phyloP scores from a whole-genome alignment of 1,284 basidiomycete genomes.

The Psilocybe mexicana region DNA sequence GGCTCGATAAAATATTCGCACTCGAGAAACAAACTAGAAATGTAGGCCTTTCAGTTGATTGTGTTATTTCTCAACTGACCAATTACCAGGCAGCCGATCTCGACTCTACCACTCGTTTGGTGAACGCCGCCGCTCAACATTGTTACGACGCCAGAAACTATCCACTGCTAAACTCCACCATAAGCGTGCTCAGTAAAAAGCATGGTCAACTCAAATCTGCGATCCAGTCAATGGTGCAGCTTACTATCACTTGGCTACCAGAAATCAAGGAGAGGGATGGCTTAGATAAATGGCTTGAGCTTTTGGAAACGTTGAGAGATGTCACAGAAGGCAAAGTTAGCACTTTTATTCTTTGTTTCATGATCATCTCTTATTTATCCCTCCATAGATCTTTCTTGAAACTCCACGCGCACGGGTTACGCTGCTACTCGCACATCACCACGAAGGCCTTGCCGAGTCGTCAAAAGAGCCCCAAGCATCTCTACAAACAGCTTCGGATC shows the following conservation, averaged over 20 bases:
- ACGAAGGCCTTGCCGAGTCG: slow-evolving; percentile 67
- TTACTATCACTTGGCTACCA: slow-evolving; percentile 78
- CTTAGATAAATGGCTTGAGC: slow-evolving; percentile 78
- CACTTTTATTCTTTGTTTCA: not conserved
- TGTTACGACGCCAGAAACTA: slow-evolving; percentile 75
- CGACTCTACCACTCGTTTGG: slow-evolving; percentile 85
- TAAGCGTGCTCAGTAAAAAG: slow-evolving; percentile 66
- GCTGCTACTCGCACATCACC: slow-evolving; percentile 78
- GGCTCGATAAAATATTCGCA: slow-evolving; percentile 85
- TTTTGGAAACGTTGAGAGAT: slow-evolving; percentile 85
- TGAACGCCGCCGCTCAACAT: slow-evolving; percentile 71
- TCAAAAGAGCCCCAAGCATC: slow-evolving; percentile 59
- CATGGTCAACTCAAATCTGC: slow-evolving; percentile 96
- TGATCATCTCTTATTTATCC: not conserved
- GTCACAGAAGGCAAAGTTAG: slow-evolving; percentile 95
- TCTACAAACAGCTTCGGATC: slow-evolving; percentile 81
- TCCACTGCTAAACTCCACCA: slow-evolving; percentile 61
- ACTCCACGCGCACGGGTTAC: slow-evolving; percentile 95
- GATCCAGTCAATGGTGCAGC: slow-evolving; percentile 89
- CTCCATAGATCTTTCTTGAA: slow-evolving; percentile 88
- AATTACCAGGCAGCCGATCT: slow-evolving; percentile 84
- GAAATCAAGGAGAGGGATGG: slow-evolving; percentile 71
- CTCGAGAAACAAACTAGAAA: slow-evolving; percentile 98
- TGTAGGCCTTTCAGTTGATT: slow-evolving; percentile 46
- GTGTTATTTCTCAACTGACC: slow-evolving; percentile 3